Conservation (phyloP, 768 basidiomycete genomes). For the Neoboletus magnificus region DNA sequence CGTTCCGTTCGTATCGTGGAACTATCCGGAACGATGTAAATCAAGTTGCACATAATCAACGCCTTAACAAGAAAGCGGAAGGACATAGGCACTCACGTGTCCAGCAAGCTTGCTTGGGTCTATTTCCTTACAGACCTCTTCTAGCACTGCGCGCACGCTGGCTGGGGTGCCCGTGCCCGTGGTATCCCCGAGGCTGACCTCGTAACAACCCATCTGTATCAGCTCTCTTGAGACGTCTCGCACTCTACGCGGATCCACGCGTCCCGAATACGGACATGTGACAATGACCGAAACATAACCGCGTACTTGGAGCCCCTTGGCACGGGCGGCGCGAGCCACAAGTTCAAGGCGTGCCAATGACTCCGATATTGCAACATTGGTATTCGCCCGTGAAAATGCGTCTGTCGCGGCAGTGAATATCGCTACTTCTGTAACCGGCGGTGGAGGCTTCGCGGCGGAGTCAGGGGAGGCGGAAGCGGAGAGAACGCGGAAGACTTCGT, state of each 20-base stretch:
- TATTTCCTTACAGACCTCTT: constrained; percentile 61
- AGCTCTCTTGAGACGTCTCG: constrained; percentile 68
- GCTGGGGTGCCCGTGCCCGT: constrained; percentile 81
- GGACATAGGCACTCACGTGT: constrained; percentile 39
- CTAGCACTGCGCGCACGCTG: constrained; percentile 63
- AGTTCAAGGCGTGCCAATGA: constrained; percentile 61
- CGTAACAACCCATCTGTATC: constrained; percentile 89
- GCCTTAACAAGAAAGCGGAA: not conserved
- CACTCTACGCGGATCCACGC: constrained; percentile 60
- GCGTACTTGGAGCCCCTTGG: constrained; percentile 63
- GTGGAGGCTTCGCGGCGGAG: constrained; percentile 35
- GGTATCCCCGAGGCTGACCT: constrained; percentile 90
- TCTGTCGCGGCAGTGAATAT: constrained; percentile 90
- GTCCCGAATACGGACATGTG: constrained; percentile 84
- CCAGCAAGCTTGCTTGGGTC: constrained; percentile 69
- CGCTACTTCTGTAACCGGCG: constrained; percentile 77
- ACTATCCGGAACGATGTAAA: constrained; percentile 40
- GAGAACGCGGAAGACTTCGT: constrained; percentile 61
- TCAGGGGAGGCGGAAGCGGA: constrained; percentile 21
- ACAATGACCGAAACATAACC: constrained; percentile 87
- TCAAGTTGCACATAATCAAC: not conserved
- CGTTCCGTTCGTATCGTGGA: constrained; percentile 89
- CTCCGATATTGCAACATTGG: constrained; percentile 69
- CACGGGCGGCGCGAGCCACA: constrained; percentile 60
- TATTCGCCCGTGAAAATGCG: constrained; percentile 80